Percentiles rank a stretch among this genome's conserved stretches.
Conservation (phyloP, 805 yeast genomes). For the Saturnispora besseyi region DNA sequence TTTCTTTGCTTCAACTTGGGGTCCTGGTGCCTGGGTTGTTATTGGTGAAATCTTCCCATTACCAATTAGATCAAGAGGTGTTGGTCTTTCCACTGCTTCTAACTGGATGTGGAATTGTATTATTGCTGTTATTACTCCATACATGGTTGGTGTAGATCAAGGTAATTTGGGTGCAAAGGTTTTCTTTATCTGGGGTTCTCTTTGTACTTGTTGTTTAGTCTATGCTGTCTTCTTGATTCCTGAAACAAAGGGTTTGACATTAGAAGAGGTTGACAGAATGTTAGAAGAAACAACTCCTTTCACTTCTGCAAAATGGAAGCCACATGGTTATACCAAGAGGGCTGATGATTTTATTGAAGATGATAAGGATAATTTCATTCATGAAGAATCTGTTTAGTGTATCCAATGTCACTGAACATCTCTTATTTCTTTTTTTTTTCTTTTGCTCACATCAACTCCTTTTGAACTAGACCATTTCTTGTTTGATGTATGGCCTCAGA, state of each 20-base stretch:
- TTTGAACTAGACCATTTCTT: too few relatives aligned
- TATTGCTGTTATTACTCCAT: conserved; percentile 66
- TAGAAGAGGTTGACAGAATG: conserved; percentile 66
- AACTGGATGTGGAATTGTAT: conserved; percentile 73
- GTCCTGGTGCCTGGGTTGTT: conserved; percentile 67
- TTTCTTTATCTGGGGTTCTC: conserved; percentile 62
- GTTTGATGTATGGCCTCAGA: too few relatives aligned
- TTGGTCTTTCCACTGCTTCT: conserved; percentile 61
- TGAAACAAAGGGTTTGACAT: conserved; percentile 71
- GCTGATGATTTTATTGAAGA: neutral
- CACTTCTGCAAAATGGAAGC: conserved; percentile 28
- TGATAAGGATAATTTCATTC: neutral
- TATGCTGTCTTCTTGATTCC: conserved; percentile 66
- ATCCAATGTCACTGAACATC: neutral
- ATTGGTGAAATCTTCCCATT: conserved; percentile 57
- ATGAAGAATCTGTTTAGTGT: conserved; percentile 1
- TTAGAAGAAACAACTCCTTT: conserved; percentile 29
- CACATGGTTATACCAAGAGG: conserved; percentile 13
- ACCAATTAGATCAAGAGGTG: conserved; percentile 63
- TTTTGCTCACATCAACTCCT: too few relatives aligned
- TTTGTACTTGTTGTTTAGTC: conserved; percentile 36
- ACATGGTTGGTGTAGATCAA: conserved; percentile 52
- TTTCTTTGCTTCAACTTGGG: conserved; percentile 76
- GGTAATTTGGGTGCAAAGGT: conserved; percentile 54
- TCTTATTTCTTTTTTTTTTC: neutral